phyloP scores from a whole-genome alignment of 2,329 filamentous ascomycete genomes.

The Xylaria sp. region DNA sequence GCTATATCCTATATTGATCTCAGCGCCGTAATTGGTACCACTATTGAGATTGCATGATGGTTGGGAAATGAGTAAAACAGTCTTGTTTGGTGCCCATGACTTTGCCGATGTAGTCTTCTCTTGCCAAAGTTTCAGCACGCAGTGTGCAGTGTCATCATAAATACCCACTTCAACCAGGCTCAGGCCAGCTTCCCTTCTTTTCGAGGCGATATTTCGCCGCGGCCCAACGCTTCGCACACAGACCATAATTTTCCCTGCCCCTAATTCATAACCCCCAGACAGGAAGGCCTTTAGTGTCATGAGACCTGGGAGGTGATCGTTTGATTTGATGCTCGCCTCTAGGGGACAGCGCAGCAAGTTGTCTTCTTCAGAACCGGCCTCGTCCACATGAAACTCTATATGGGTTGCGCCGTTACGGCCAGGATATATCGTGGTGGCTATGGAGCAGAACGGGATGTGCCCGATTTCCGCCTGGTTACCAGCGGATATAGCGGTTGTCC shows the following conservation, averaged over 20 bases:
- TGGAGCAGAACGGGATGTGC: slow-evolving; percentile 55
- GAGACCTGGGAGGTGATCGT: slow-evolving; percentile 55
- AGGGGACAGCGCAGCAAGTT: slow-evolving; percentile 60
- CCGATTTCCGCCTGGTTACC: slow-evolving; percentile 52
- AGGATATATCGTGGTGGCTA: slow-evolving; percentile 68
- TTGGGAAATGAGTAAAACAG: slow-evolving; percentile 62
- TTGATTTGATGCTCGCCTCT: slow-evolving; percentile 50
- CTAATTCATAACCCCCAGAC: slow-evolving; percentile 63
- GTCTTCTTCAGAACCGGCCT: slow-evolving; percentile 52
- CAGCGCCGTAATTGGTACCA: slow-evolving; percentile 20
- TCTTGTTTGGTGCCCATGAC: slow-evolving; percentile 59
- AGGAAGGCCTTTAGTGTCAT: slow-evolving; percentile 69
- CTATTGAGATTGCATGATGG: slow-evolving; percentile 48
- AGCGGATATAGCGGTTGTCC: slow-evolving; percentile 66
- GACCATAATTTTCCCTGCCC: slow-evolving; percentile 63
- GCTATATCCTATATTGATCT: slow-evolving; percentile 52
- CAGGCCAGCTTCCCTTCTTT: slow-evolving; percentile 58
- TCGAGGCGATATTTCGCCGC: slow-evolving; percentile 60
- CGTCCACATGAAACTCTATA: slow-evolving; percentile 63
- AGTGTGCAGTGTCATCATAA: slow-evolving; percentile 68
- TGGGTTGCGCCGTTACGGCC: slow-evolving; percentile 65
- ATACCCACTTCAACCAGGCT: slow-evolving; percentile 63
- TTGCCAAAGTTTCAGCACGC: slow-evolving; percentile 65
- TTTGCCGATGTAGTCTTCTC: slow-evolving; percentile 58
- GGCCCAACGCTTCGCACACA: slow-evolving; percentile 68